Evolutionary conservation across 441 rosid genomes (phyloP).

Genomic region (Croton setiger): DNA sequence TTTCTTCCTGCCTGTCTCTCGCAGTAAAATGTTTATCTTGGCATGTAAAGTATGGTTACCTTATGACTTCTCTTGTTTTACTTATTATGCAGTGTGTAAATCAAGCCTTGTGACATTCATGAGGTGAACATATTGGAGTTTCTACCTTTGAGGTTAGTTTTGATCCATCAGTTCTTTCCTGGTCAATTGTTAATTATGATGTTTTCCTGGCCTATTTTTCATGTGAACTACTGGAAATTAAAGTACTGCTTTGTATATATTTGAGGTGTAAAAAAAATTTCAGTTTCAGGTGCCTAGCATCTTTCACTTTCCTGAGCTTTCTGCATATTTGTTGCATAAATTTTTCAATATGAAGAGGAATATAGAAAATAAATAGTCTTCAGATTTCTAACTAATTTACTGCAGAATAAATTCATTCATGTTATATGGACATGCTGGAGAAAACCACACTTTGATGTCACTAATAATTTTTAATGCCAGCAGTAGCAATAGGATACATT

Average conservation of each 20-base stretch:
- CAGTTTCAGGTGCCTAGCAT: neutral
- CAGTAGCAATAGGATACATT: neutral
- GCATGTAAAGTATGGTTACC: too few relatives aligned
- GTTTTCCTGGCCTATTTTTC: neutral
- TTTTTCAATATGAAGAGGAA: neutral
- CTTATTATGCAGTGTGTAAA: slow-evolving; percentile 45
- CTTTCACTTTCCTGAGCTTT: neutral
- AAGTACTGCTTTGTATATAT: neutral
- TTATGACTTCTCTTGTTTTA: too few relatives aligned
- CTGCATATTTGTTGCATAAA: neutral
- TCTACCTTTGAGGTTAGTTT: slow-evolving; percentile 35
- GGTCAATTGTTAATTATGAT: neutral
- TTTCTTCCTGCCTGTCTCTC: too few relatives aligned
- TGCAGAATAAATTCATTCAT: neutral
- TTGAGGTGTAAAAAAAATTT: neutral
- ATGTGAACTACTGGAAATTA: neutral
- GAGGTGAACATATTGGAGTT: slow-evolving; percentile 18
- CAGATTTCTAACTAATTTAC: neutral
- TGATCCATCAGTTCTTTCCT: slow-evolving; percentile 2
- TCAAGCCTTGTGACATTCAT: slow-evolving; percentile 24
- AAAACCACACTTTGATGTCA: neutral
- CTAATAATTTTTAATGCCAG: neutral
- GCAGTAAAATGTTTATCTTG: too few relatives aligned
- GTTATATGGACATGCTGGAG: neutral
- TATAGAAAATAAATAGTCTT: neutral